A percentile compares a stretch with the other conserved stretches of the same genome.
Conservation (phyloP, 208 protist species). For the Leishmania guyanensis region DNA sequence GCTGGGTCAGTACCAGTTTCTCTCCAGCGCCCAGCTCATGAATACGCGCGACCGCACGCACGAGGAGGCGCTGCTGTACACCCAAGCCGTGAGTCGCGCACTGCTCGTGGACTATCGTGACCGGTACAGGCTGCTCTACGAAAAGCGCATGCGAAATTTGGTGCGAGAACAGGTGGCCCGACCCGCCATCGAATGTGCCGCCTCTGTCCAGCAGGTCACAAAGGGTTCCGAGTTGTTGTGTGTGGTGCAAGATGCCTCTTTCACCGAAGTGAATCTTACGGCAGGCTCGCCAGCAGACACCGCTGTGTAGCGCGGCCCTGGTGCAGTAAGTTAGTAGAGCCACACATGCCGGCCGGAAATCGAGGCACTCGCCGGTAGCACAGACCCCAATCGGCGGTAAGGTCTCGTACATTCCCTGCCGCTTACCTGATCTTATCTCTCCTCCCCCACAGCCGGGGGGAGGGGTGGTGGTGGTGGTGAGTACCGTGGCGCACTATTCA, state of each 20-base stretch:
- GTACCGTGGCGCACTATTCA: background rate
- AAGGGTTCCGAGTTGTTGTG: conserved; percentile 29
- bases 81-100: conserved; percentile 45
- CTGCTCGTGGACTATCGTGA: conserved; percentile 51
- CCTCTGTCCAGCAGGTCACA: conserved; percentile 24
- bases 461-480: background rate
- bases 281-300: background rate
- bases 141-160: conserved; percentile 59
- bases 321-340: background rate
- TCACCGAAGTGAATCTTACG: conserved; percentile 16
- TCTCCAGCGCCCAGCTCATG: conserved; percentile 30
- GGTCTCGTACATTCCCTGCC: background rate
- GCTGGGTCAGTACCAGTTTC: conserved; percentile 49
- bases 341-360: background rate
- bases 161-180: conserved; percentile 38
- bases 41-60: conserved; percentile 33
- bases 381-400: background rate
- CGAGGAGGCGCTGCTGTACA: conserved; percentile 48
- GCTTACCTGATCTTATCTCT: background rate
- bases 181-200: conserved; percentile 30
- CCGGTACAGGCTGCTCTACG: conserved; percentile 60
- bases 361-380: background rate
- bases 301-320: background rate
- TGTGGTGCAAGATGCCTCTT: conserved; percentile 33
- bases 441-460: background rate